Conservation (phyloP, 768 basidiomycete genomes). For the Tulasnella sp. region DNA sequence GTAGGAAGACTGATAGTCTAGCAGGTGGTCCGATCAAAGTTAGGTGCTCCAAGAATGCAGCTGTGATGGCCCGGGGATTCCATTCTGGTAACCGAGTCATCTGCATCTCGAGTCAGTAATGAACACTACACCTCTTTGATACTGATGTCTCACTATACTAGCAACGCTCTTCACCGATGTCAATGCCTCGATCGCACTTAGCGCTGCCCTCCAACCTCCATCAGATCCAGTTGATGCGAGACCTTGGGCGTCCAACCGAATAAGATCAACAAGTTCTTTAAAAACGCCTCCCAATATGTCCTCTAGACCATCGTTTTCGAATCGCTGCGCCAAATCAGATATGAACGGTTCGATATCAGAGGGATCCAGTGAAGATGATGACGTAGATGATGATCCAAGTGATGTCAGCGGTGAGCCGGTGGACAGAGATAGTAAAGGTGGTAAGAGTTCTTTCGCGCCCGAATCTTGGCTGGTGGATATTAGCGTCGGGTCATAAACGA, state of each 20-base stretch:
- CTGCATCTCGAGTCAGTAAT: neutral
- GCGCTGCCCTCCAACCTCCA: constrained; percentile 60
- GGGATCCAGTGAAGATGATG: constrained; percentile 42
- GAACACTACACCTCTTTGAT: neutral
- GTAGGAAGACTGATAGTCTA: constrained; percentile 71
- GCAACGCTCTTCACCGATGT: constrained; percentile 76
- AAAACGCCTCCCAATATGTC: constrained; percentile 68
- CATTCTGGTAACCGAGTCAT: constrained; percentile 63
- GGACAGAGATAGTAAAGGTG: constrained; percentile 62
- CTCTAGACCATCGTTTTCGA: constrained; percentile 69
- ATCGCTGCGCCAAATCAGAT: constrained; percentile 67
- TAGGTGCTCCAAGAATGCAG: constrained; percentile 43
- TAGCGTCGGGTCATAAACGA: neutral
- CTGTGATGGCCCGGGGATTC: constrained; percentile 48
- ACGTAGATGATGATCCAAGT: constrained; percentile 29
- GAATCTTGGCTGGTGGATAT: constrained; percentile 40
- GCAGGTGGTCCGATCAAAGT: constrained; percentile 63
- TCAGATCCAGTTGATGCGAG: constrained; percentile 3
- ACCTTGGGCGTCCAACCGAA: constrained; percentile 4
- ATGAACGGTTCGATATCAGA: constrained; percentile 69
- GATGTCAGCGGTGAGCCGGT: constrained; percentile 48
- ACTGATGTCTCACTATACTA: constrained; percentile 33
- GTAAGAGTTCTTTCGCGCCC: constrained; percentile 72
- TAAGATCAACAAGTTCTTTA: constrained; percentile 11
- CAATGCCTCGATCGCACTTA: constrained; percentile 69